Percentiles rank a stretch among this genome's conserved stretches.
phyloP scores from a whole-genome alignment of 352 stramenopile genomes.

The Globisporangium viniferum region DNA sequence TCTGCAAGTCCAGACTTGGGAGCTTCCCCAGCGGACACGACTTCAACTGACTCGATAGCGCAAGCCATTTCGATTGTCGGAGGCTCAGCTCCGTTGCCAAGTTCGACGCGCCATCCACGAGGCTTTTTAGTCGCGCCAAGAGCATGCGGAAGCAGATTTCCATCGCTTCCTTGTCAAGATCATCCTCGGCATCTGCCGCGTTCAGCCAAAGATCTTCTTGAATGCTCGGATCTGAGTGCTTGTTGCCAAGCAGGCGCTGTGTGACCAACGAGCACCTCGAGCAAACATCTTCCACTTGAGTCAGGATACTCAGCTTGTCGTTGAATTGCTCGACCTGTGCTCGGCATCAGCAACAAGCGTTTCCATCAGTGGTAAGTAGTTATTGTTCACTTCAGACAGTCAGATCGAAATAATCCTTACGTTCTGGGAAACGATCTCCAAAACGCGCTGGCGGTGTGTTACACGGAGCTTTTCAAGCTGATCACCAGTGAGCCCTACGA shows the following conservation, averaged over 20 bases:
- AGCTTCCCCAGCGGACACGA: conserved; percentile 49
- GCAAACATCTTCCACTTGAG: conserved; percentile 47
- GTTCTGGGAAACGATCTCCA: conserved; percentile 53
- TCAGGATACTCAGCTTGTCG: conserved; percentile 57
- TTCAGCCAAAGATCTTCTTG: not conserved
- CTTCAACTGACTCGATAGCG: conserved; percentile 63
- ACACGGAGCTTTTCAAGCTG: conserved; percentile 57
- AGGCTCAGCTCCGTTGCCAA: conserved; percentile 30
- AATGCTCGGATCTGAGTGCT: not conserved
- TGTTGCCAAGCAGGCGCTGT: conserved; percentile 28
- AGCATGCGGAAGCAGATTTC: conserved; percentile 17
- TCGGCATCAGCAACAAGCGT: not conserved
- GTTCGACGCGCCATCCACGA: conserved; percentile 20
- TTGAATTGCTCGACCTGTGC: conserved; percentile 41
- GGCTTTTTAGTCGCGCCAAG: conserved; percentile 20
- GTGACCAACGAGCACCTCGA: conserved; percentile 32
- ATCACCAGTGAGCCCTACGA: conserved; percentile 58
- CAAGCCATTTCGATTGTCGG: conserved; percentile 64
- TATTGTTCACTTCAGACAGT: no score
- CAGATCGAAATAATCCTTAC: conserved; percentile 17
- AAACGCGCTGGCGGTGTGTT: conserved; percentile 47
- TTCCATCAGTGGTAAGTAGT: not conserved
- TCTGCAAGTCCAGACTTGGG: conserved; percentile 60
- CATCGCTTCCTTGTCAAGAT: conserved; percentile 2
- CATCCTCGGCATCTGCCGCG: not conserved